Conservation (phyloP, 345 rosid genomes). For the Aquilaria malaccensis region DNA sequence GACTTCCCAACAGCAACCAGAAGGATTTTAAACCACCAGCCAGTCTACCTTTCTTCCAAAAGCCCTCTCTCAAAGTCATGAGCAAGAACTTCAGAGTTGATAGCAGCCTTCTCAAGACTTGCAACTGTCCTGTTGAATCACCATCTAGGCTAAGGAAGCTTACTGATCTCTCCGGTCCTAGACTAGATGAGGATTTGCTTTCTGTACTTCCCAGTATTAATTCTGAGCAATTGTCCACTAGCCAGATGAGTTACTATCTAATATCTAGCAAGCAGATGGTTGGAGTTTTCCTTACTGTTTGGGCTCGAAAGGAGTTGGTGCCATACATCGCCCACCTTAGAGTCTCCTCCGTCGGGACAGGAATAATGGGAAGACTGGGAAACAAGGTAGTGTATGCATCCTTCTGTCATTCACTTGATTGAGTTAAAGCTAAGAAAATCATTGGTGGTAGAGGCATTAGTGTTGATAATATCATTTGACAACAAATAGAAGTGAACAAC, state of each 20-base stretch:
- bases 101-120: constrained; percentile 58
- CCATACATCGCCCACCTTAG: constrained; percentile 88
- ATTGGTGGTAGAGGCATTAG: not conserved
- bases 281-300: constrained; percentile 79
- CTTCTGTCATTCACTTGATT: not conserved
- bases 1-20: constrained; percentile 11
- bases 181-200: constrained; percentile 28
- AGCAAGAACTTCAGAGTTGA: constrained; percentile 61
- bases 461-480: not conserved
- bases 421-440: not conserved
- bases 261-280: constrained; percentile 95
- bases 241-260: constrained; percentile 45
- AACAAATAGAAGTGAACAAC: not conserved
- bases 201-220: constrained; percentile 22
- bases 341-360: constrained; percentile 75
- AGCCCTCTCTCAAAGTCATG: constrained; percentile 69
- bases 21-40: constrained; percentile 44
- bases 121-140: constrained; percentile 57
- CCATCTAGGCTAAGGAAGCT: constrained; percentile 33
- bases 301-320: constrained; percentile 78
- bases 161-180: constrained; percentile 23
- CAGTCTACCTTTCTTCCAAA: constrained; percentile 53
- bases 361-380: constrained; percentile 89
- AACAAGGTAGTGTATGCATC: constrained; percentile 50
- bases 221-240: constrained; percentile 17